Percentiles rank a stretch among this genome's conserved stretches.
phyloP scores from a whole-genome alignment of 2,329 filamentous ascomycete genomes.

The Sporothrix mexicana region DNA sequence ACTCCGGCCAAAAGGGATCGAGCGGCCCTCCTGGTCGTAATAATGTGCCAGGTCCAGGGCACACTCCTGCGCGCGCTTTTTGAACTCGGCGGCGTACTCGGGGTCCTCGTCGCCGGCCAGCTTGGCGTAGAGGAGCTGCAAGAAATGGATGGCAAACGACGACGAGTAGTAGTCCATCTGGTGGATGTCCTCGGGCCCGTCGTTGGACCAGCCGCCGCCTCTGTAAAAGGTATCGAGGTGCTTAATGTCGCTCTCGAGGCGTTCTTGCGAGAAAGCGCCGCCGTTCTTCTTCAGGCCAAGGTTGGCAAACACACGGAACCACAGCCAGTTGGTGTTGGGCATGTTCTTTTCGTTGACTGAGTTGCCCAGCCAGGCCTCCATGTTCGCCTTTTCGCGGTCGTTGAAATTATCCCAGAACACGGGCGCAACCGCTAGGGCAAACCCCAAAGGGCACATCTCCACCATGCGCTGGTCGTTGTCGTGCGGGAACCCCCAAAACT shows the following conservation, averaged over 20 bases:
- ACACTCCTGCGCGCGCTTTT: constrained; percentile 67
- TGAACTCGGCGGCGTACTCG: constrained; percentile 70
- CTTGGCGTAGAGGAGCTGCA: constrained; percentile 78
- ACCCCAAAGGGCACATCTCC: constrained; percentile 81
- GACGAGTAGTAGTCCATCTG: constrained; percentile 89
- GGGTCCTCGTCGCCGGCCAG: constrained; percentile 71
- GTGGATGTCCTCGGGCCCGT: constrained; percentile 77
- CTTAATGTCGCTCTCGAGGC: constrained; percentile 75
- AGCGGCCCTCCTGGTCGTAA: constrained; percentile 72
- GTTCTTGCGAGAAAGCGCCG: constrained; percentile 70
- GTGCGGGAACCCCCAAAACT: constrained; percentile 78
- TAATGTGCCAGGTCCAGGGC: constrained; percentile 77
- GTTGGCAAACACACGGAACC: constrained; percentile 86
- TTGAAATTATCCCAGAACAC: constrained; percentile 70
- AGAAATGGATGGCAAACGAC: constrained; percentile 80
- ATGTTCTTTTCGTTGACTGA: constrained; percentile 81
- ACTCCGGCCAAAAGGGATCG: constrained; percentile 78
- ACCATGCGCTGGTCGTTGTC: constrained; percentile 85
- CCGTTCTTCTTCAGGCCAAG: constrained; percentile 77
- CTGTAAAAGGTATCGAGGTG: constrained; percentile 82
- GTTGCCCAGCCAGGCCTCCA: constrained; percentile 75
- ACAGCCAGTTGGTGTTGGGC: constrained; percentile 72
- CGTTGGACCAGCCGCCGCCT: constrained; percentile 82
- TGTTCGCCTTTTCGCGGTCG: constrained; percentile 65
- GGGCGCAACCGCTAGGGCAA: constrained; percentile 71